Evolutionary conservation across 129 eudicot genomes (phyloP).

Genomic region (Saposhnikovia divaricata): DNA sequence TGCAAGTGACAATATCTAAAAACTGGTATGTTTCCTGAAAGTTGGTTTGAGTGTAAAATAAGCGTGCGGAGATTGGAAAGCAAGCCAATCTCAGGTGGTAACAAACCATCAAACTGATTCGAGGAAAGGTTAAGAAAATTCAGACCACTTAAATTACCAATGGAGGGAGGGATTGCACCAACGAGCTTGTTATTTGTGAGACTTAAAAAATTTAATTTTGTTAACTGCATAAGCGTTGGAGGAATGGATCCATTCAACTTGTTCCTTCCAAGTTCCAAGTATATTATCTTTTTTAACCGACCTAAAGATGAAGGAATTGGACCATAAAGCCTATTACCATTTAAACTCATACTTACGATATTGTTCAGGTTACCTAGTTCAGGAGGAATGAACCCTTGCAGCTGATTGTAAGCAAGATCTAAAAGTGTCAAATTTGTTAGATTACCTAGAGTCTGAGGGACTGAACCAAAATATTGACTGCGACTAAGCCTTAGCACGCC

Average conservation of each 20-base stretch:
- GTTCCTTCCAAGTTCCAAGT: conserved; percentile 10
- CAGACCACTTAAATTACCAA: conserved; percentile 1
- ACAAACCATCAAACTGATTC: not conserved
- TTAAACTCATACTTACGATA: not conserved
- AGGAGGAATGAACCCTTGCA: conserved; percentile 1
- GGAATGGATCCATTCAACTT: not conserved
- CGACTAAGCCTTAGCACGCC: conserved; percentile 5
- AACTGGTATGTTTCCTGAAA: conserved; percentile 10
- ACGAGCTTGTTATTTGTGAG: conserved; percentile 1
- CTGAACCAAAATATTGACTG: not conserved
- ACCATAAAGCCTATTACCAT: conserved; percentile 5
- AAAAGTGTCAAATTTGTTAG: not conserved
- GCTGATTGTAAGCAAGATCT: conserved; percentile 7
- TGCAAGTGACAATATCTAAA: not conserved
- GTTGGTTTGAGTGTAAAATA: not conserved
- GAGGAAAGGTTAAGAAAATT: conserved; percentile 2
- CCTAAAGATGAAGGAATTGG: conserved; percentile 7
- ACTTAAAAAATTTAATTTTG: not conserved
- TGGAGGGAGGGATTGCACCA: conserved; percentile 4
- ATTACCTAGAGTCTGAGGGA: not conserved
- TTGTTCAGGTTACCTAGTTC: not conserved
- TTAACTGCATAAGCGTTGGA: not conserved
- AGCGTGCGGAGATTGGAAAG: not conserved
- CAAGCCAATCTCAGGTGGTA: not conserved
- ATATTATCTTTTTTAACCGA: not conserved